phyloP scores from a whole-genome alignment of 805 yeast species.

The Kluyveromyces wickerhamii region DNA sequence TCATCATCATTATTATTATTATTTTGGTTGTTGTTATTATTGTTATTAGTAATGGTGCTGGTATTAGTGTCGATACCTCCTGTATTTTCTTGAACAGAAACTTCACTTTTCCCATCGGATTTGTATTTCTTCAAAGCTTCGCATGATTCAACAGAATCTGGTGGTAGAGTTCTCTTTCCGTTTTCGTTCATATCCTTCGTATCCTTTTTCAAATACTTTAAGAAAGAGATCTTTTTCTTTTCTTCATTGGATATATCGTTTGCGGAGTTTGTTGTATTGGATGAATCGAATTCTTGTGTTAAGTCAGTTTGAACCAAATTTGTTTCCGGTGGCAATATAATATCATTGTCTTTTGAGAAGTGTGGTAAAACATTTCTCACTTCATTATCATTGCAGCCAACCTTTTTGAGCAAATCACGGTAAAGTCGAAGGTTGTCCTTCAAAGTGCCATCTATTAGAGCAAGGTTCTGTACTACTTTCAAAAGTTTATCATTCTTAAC shows the following conservation, averaged over 20 bases:
- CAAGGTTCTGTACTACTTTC: constrained; percentile 16
- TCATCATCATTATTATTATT: not conserved
- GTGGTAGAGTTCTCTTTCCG: constrained; percentile 13
- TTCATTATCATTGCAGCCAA: constrained; percentile 17
- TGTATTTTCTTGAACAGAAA: no score
- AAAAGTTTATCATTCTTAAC: constrained; percentile 11
- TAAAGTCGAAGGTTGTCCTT: constrained; percentile 21
- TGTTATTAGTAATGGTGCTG: no score
- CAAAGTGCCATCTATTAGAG: constrained; percentile 20
- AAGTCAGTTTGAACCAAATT: not conserved
- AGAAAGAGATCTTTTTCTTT: constrained; percentile 29
- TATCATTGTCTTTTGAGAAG: not conserved
- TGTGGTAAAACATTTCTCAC: constrained; percentile 8
- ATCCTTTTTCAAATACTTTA: constrained; percentile 27
- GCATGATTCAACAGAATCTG: constrained; percentile 1
- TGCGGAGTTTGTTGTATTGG: no score
- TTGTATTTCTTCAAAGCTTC: no score
- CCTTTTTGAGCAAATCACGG: constrained; percentile 13
- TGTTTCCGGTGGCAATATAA: constrained; percentile 2
- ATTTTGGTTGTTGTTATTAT: no score
- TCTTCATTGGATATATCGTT: constrained; percentile 8
- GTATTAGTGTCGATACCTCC: no score
- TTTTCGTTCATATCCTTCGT: constrained; percentile 14
- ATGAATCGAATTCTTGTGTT: not conserved
- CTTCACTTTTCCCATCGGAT: no score